phyloP scores from a whole-genome alignment of 306 rosid species.

The Cucurbita moschata region DNA sequence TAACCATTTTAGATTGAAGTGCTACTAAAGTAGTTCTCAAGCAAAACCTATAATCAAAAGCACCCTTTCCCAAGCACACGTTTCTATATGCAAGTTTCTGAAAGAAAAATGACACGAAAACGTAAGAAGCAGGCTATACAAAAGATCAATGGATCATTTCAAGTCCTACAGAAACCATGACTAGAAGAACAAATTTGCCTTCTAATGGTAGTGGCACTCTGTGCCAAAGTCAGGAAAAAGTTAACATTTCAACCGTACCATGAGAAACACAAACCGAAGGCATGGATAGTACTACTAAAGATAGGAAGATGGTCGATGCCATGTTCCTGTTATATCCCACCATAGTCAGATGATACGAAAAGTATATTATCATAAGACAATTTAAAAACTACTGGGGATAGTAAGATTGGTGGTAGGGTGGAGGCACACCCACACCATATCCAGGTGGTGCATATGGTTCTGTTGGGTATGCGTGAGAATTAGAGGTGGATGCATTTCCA shows the following conservation, averaged over 20 bases:
- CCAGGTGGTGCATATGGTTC: slow-evolving; percentile 24
- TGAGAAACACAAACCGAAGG: not conserved
- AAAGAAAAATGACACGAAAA: not conserved
- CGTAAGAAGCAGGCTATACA: not conserved
- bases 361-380: slow-evolving; percentile 8
- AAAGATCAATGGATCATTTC: not conserved
- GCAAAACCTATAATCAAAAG: not conserved
- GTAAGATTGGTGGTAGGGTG: slow-evolving; percentile 33
- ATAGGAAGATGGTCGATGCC: not conserved
- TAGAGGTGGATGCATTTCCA: slow-evolving; percentile 28
- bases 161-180: not conserved
- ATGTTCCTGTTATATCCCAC: slow-evolving; percentile 13
- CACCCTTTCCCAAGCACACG: not conserved
- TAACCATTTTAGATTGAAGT: not conserved
- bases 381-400: slow-evolving; percentile 35
- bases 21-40: not conserved
- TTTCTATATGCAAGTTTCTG: not conserved
- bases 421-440: slow-evolving; percentile 31
- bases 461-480: slow-evolving; percentile 31
- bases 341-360: slow-evolving; percentile 16
- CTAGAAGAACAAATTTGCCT: not conserved
- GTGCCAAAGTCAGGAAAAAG: not conserved
- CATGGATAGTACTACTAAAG: not conserved
- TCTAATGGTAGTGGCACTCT: slow-evolving; percentile 7
- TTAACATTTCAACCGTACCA: not conserved